These are phyloP conservation scores for Phalaenopsis equestris DNA, from an alignment of 106 monocot genomes.

Conservation along the genomic window DNA sequence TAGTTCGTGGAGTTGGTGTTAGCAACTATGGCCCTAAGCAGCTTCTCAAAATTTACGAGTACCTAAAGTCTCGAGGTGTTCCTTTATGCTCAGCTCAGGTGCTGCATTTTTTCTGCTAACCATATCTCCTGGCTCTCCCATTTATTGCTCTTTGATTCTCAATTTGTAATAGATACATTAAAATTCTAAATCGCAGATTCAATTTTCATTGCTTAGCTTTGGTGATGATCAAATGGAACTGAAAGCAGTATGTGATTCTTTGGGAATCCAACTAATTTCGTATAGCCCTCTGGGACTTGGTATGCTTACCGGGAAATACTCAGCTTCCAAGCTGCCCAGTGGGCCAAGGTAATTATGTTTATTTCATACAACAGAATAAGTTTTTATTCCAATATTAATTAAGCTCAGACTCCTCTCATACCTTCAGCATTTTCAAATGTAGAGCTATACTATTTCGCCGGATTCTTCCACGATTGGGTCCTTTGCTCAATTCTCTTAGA, in stretches of 20 bases:
- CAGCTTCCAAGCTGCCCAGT: slow-evolving; percentile 51
- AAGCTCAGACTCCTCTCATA: neutral
- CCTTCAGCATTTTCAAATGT: slow-evolving; percentile 8
- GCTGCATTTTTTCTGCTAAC: neutral
- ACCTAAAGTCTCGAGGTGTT: slow-evolving; percentile 70
- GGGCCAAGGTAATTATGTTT: slow-evolving; percentile 62
- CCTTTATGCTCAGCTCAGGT: slow-evolving; percentile 93
- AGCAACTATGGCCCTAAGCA: slow-evolving; percentile 99
- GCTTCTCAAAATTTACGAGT: slow-evolving; percentile 82
- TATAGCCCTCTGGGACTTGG: slow-evolving; percentile 98
- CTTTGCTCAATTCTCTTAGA: slow-evolving; percentile 46
- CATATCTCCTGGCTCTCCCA: neutral
- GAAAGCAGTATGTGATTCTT: slow-evolving; percentile 73
- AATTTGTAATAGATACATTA: neutral
- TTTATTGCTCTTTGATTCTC: neutral
- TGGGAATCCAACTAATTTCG: slow-evolving; percentile 78
- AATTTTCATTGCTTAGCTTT: slow-evolving; percentile 93
- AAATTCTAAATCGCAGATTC: slow-evolving; percentile 47
- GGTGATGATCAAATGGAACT: slow-evolving; percentile 73
- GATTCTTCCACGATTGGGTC: slow-evolving; percentile 80
- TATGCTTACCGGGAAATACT: slow-evolving; percentile 93
- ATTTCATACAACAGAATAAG: neutral
- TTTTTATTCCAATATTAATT: neutral
- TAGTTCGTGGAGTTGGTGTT: slow-evolving; percentile 95
- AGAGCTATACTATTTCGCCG: slow-evolving; percentile 78